These are phyloP conservation scores for Toxicodendron radicans DNA, from an alignment of 345 rosid genomes.

Conservation along the genomic window DNA sequence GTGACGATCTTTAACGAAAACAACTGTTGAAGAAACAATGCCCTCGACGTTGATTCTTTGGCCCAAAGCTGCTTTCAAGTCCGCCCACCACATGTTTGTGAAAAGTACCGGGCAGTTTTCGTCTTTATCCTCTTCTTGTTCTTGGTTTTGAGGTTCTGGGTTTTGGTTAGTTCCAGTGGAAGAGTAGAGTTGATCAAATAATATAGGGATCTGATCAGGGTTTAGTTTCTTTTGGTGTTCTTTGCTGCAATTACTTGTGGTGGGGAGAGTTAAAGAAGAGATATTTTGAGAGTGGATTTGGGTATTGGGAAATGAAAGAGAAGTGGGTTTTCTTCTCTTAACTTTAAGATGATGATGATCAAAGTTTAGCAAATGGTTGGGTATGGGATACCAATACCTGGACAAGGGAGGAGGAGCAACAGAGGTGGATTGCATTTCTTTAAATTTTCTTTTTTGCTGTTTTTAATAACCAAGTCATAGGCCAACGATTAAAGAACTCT, in stretches of 20 bases:
- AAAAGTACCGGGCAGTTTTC: slow-evolving; percentile 32
- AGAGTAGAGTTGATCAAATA: slow-evolving; percentile 42
- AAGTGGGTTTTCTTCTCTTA: slow-evolving; percentile 29
- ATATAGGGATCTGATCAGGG: slow-evolving; percentile 27
- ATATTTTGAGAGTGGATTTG: slow-evolving; percentile 27
- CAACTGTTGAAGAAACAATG: slow-evolving; percentile 58
- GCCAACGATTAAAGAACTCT: neutral
- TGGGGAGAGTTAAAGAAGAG: slow-evolving; percentile 33
- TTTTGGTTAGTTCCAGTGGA: slow-evolving; percentile 30
- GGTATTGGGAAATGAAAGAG: slow-evolving; percentile 30
- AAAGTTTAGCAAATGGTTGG: slow-evolving; percentile 30
- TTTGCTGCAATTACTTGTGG: slow-evolving; percentile 42
- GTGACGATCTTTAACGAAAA: slow-evolving; percentile 59
- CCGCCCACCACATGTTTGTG: slow-evolving; percentile 95
- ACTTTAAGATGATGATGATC: neutral
- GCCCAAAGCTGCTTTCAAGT: slow-evolving; percentile 82
- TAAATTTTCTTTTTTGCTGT: neutral
- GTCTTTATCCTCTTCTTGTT: slow-evolving; percentile 17
- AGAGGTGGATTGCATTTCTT: slow-evolving; percentile 43
- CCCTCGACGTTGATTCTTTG: slow-evolving; percentile 90
- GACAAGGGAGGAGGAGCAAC: slow-evolving; percentile 37
- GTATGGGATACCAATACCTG: slow-evolving; percentile 33
- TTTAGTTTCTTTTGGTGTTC: slow-evolving; percentile 22
- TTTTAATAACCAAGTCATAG: slow-evolving; percentile 3
- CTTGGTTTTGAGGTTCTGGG: slow-evolving; percentile 39